Evolutionary conservation across 345 rosid species (phyloP), one percentile per base, ranked within the genome.

Genomic region (Linum lewisii): DNA sequence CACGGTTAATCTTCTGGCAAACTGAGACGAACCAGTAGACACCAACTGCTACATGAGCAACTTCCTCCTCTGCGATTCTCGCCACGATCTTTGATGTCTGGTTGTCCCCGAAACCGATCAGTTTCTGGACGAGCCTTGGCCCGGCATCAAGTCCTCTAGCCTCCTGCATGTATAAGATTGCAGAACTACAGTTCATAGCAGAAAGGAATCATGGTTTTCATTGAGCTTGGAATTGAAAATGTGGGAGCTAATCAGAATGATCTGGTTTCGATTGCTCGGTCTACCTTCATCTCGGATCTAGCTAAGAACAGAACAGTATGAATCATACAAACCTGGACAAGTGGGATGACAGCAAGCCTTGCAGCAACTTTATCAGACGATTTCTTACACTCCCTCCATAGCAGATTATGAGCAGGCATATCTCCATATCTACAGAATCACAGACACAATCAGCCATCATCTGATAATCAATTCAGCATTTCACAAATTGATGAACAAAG

Each of bases 61-160:
- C 76, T 84, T 92, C 98, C 70, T 92, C 98, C 4, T 84, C 87
- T 19, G 96, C 89, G 21, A 92, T 88, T 74, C 69, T 76, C 53
- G 76, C 87, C 54, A 92, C 95, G 10, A 88, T 71, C 55, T 77
- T 75, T 21, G 98, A 88, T 56, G 95, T 84, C 69, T 72, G 82
- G 18, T 71, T 69, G 73, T 92, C 96, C 59, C 98, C 98, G 52
- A 83, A 92, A 8, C 96, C 95, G 0, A 79, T 76, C 78, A 92
- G 63, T 63, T 71, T 88, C 72, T 88, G 81, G 61, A 88, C 96
- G 52, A 91, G 77, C 57, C 98, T 86, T 55, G 96, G 96, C 68
- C 96, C 98, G 68, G 98, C 96, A 74, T 92, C 96, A 69, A 92
- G 98, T 51, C 95, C 98, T 70, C 96, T 77, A 47, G 98, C 98